Evolutionary conservation across 257 asterid species (phyloP).

Genomic region (Solanum sejunctum): DNA sequence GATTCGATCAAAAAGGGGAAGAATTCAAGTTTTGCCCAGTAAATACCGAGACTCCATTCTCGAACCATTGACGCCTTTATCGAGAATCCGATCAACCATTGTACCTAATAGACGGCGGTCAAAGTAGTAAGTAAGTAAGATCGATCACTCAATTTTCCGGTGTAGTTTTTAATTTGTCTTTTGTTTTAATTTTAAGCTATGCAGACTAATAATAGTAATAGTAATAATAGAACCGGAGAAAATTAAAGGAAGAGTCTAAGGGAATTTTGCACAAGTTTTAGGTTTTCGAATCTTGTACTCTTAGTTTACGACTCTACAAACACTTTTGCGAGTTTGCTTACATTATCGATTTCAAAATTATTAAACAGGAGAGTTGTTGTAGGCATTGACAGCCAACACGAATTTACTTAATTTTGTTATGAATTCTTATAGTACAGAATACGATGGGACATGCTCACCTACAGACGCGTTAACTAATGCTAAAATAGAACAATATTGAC

Average conservation of each 20-base stretch:
- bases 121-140: conserved; percentile 1
- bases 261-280: not conserved
- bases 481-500: not conserved
- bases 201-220: not conserved
- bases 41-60: conserved; percentile 8
- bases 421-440: not conserved
- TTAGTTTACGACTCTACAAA: not conserved
- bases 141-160: not conserved
- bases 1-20: conserved; percentile 1
- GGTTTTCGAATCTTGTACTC: not conserved
- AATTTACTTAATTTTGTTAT: not conserved
- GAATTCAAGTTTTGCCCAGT: conserved; percentile 6
- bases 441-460: not conserved
- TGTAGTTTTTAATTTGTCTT: not conserved
- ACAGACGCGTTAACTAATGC: not conserved
- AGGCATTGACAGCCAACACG: not conserved
- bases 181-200: not conserved
- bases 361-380: not conserved
- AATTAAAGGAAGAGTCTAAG: too few relatives aligned
- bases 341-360: not conserved
- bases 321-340: not conserved
- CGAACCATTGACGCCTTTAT: not conserved
- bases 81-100: not conserved
- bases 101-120: conserved; percentile 2
- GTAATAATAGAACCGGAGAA: not conserved